Evolutionary conservation across 805 yeast genomes (phyloP).

Genomic region (Yamadazyma scolyti): DNA sequence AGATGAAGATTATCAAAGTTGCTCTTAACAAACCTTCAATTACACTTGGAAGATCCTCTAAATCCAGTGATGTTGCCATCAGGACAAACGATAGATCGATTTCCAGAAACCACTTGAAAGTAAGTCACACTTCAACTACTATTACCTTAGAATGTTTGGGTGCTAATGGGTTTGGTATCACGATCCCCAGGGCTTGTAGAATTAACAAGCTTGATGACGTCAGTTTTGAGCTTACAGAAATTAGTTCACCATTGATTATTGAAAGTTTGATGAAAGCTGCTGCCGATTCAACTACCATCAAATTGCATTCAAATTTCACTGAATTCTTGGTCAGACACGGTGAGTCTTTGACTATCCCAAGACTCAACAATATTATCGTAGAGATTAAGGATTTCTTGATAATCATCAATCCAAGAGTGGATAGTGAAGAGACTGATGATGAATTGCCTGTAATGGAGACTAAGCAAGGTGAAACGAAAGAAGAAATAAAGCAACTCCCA

Average conservation of each 20-base stretch:
- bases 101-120: conserved; percentile 62
- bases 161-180: conserved; percentile 71
- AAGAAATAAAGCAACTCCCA: too few species aligned
- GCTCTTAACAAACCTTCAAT: conserved; percentile 34
- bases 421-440: conserved; percentile 46
- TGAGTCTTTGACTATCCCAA: conserved; percentile 66
- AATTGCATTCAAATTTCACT: conserved; percentile 40
- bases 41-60: conserved; percentile 67
- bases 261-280: conserved; percentile 3
- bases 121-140: conserved; percentile 37
- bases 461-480: not conserved
- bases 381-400: conserved; percentile 70
- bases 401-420: conserved; percentile 45
- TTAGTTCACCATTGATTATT: conserved; percentile 7
- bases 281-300: conserved; percentile 29
- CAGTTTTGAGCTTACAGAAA: conserved; percentile 17
- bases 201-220: conserved; percentile 18
- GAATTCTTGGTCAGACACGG: conserved; percentile 56
- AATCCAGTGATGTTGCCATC: conserved; percentile 50
- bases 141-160: conserved; percentile 71
- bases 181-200: conserved; percentile 50
- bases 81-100: conserved; percentile 50
- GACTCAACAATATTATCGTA: conserved; percentile 55
- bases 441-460: conserved; percentile 23
- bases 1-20: conserved; percentile 36